Evolutionary conservation across 1,284 basidiomycete genomes (phyloP).

Genomic region (Ustilago nuda): DNA sequence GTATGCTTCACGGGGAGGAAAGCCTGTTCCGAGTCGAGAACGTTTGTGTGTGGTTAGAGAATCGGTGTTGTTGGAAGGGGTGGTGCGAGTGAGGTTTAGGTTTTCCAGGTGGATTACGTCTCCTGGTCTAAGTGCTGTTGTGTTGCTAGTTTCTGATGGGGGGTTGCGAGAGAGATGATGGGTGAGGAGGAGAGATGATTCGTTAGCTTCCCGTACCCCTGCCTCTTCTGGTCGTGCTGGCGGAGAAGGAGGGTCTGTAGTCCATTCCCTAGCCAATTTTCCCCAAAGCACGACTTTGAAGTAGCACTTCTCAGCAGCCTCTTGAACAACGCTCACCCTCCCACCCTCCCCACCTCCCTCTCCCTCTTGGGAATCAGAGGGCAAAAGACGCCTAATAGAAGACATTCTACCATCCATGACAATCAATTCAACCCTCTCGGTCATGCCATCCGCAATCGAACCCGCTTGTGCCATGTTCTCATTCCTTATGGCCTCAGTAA

Average conservation of each 20-base stretch:
- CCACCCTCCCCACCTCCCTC: background rate
- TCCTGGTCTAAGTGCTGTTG: slow-evolving; percentile 9
- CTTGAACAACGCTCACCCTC: background rate
- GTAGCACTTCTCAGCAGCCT: slow-evolving; percentile 13
- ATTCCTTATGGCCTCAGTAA: background rate
- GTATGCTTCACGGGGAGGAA: background rate
- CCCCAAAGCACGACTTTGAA: slow-evolving; percentile 38
- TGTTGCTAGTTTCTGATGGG: background rate
- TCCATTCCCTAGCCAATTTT: slow-evolving; percentile 14
- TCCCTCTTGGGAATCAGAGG: background rate
- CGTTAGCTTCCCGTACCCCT: too few species aligned
- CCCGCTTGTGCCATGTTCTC: background rate
- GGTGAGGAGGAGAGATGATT: too few species aligned
- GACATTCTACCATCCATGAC: slow-evolving; percentile 38
- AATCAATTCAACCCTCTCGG: slow-evolving; percentile 14
- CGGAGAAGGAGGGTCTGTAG: background rate
- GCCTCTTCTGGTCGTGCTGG: background rate
- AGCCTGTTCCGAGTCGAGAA: slow-evolving; percentile 17
- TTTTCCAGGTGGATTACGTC: slow-evolving; percentile 30
- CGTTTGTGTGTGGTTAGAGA: background rate
- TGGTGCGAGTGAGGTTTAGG: slow-evolving; percentile 15
- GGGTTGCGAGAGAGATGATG: background rate
- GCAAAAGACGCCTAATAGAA: background rate
- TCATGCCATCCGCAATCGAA: slow-evolving; percentile 8
- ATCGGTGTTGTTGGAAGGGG: background rate